Evolutionary conservation across 1,284 basidiomycete species (phyloP).

Genomic region (Ceratobasidium sp.): DNA sequence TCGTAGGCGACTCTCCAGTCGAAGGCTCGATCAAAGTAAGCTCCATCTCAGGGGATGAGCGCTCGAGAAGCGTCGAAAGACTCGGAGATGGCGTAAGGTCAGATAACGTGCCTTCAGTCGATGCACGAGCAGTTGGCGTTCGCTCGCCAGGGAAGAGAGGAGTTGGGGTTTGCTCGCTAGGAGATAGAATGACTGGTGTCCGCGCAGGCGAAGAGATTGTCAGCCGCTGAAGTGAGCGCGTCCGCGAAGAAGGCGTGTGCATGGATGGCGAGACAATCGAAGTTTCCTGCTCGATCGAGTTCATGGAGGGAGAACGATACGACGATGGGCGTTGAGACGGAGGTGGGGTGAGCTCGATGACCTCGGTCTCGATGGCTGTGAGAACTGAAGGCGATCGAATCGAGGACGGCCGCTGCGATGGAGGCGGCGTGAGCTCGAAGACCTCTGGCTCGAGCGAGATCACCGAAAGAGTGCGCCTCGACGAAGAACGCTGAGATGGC

Average conservation of each 20-base stretch:
- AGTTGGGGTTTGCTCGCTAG: not conserved
- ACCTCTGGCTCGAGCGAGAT: conserved; percentile 19
- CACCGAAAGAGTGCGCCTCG: conserved; percentile 7
- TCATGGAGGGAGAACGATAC: conserved; percentile 28
- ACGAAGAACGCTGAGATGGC: conserved; percentile 28
- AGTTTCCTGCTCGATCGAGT: conserved; percentile 36
- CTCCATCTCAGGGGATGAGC: not conserved
- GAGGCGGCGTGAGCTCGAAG: conserved; percentile 16
- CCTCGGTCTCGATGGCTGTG: not conserved
- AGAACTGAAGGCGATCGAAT: conserved; percentile 6
- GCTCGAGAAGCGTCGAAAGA: conserved; percentile 7
- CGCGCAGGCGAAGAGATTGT: conserved; percentile 20
- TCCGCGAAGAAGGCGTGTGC: conserved; percentile 24
- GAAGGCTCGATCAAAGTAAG: conserved; percentile 8
- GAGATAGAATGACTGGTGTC: not conserved
- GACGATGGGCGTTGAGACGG: conserved; percentile 31
- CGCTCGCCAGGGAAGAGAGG: conserved; percentile 5
- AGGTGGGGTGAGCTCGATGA: conserved; percentile 6
- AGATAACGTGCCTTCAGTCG: conserved; percentile 10
- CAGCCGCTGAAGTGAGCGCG: not conserved
- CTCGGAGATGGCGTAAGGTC: conserved; percentile 33
- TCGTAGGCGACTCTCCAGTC: conserved; percentile 15
- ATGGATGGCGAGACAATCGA: conserved; percentile 27
- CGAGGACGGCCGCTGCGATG: conserved; percentile 22
- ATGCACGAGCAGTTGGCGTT: conserved; percentile 2